Conservation (phyloP, 2,329 filamentous ascomycete species). For the Rhynchosporium graminicola region DNA sequence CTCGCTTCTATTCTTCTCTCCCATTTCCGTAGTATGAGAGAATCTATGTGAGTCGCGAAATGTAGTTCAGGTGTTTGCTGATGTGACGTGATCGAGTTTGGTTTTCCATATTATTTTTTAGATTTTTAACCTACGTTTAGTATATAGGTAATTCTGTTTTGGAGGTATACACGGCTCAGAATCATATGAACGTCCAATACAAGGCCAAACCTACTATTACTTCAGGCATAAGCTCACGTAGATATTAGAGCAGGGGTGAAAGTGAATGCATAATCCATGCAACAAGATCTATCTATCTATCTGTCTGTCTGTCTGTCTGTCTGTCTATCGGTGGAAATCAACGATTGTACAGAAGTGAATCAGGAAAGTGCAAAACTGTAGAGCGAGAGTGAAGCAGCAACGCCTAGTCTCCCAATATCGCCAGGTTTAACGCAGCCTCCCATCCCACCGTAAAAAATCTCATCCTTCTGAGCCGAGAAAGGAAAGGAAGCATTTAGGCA, state of each 20-base stretch:
- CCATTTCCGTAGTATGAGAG: too few relatives aligned
- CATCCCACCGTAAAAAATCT: neutral
- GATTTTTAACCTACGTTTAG: too few relatives aligned
- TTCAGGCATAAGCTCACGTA: too few relatives aligned
- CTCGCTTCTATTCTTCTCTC: too few relatives aligned
- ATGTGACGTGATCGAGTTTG: too few relatives aligned
- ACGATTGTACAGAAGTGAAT: neutral
- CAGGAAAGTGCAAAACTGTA: neutral
- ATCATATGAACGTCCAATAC: too few relatives aligned
- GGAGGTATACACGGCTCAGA: too few relatives aligned
- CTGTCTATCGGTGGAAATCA: neutral
- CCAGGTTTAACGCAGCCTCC: neutral
- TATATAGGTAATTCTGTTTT: too few relatives aligned
- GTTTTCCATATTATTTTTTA: too few relatives aligned
- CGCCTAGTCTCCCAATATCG: constrained; percentile 4
- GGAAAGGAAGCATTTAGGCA: neutral
- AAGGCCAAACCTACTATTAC: too few relatives aligned
- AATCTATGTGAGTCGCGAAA: too few relatives aligned
- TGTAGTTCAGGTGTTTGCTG: too few relatives aligned
- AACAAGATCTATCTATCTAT: neutral
- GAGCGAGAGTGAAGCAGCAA: neutral
- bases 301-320: neutral
- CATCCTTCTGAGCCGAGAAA: neutral
- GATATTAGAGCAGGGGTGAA: neutral
- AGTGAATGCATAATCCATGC: neutral